Conservation (phyloP, 345 rosid species). For the Anastatica hierochuntica region DNA sequence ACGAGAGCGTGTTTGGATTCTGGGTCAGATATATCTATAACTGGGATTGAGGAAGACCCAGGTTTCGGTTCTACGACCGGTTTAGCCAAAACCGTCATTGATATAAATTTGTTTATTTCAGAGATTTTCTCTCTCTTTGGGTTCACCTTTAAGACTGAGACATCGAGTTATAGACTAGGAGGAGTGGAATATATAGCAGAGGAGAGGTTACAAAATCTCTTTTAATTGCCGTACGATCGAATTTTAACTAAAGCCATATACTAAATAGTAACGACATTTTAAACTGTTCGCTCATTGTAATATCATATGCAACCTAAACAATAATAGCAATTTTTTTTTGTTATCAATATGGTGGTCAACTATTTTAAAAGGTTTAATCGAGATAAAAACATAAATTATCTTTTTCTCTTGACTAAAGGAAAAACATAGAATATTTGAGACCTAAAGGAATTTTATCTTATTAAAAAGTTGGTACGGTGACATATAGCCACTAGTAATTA, state of each 20-base stretch:
- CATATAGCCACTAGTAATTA: neutral
- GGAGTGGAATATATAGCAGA: conserved; percentile 15
- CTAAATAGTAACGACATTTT: too few relatives aligned
- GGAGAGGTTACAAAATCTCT: neutral
- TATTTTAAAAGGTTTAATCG: neutral
- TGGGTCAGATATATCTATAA: conserved; percentile 34
- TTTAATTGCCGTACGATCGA: neutral
- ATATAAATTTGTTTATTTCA: neutral
- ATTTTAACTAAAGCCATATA: too few relatives aligned
- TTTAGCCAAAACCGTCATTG: conserved; percentile 25
- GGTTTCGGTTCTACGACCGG: conserved; percentile 2
- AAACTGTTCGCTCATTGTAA: too few relatives aligned
- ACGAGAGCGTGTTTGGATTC: conserved; percentile 30
- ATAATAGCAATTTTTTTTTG: neutral
- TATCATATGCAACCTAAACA: too few relatives aligned
- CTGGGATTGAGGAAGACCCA: conserved; percentile 27
- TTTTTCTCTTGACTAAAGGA: too few relatives aligned
- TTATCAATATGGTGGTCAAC: neutral
- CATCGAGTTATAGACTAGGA: neutral
- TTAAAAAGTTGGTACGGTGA: neutral
- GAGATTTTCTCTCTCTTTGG: neutral
- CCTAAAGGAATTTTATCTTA: neutral
- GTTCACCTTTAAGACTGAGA: conserved; percentile 7
- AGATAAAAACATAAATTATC: neutral
- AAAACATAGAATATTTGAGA: conserved; percentile 7